Conservation (phyloP, 768 basidiomycete genomes). For the Lepiota brunneoincarnata region DNA sequence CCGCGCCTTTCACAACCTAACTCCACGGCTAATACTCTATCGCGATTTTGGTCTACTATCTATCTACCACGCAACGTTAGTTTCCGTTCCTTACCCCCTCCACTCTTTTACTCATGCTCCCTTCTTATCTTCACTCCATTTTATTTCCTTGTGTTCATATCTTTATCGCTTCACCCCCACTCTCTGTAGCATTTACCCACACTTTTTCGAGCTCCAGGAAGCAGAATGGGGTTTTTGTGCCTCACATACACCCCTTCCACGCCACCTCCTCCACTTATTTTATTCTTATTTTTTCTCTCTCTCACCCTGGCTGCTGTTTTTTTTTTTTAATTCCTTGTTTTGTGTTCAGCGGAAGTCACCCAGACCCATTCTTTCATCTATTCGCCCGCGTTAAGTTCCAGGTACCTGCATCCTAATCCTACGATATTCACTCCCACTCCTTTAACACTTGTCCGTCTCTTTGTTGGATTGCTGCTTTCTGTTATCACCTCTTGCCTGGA, state of each 20-base stretch:
- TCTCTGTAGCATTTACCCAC: conserved; percentile 4
- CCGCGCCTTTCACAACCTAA: too few species aligned
- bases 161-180: neutral
- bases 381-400: neutral
- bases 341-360: neutral
- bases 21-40: conserved; percentile 3
- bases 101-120: neutral
- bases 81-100: neutral
- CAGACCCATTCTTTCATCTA: too few species aligned
- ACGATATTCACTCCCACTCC: conserved; percentile 7
- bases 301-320: conserved; percentile 14
- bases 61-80: neutral
- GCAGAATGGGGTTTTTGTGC: neutral
- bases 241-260: neutral
- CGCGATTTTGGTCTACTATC: conserved; percentile 6
- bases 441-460: conserved; percentile 23
- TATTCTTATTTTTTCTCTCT: conserved; percentile 5
- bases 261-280: too few species aligned
- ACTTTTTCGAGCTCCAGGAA: neutral
- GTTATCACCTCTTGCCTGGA: too few species aligned
- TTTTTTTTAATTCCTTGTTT: neutral
- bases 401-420: neutral
- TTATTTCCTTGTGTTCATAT: neutral
- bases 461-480: too few species aligned
- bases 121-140: neutral